Conservation (phyloP, 805 yeast species). For the Saccharomycopsis sp. region DNA sequence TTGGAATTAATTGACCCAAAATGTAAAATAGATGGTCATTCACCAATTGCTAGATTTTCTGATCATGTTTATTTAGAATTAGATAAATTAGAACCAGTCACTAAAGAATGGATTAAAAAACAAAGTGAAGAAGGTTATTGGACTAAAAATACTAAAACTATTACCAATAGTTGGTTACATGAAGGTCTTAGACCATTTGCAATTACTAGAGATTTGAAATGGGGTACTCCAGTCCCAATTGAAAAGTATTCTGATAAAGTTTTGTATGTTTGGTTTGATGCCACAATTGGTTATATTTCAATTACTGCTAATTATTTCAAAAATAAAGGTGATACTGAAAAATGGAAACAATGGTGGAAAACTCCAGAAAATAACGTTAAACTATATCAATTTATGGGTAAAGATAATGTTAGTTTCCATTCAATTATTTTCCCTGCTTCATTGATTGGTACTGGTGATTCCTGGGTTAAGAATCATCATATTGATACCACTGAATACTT, state of each 20-base stretch:
- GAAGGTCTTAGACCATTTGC: conserved; percentile 92
- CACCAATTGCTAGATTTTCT: conserved; percentile 73
- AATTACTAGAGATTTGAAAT: conserved; percentile 90
- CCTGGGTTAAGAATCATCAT: conserved; percentile 88
- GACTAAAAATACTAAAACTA: conserved; percentile 85
- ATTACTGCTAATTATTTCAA: conserved; percentile 87
- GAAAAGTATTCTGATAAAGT: conserved; percentile 82
- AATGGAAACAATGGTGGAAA: conserved; percentile 91
- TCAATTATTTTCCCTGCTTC: conserved; percentile 96
- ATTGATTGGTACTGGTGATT: conserved; percentile 76
- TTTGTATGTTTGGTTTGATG: conserved; percentile 98
- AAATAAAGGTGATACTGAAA: conserved; percentile 24
- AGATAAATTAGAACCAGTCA: conserved; percentile 71
- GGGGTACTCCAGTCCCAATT: conserved; percentile 99
- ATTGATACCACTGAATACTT: conserved; percentile 91
- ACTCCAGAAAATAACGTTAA: conserved; percentile 72
- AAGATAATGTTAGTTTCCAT: conserved; percentile 98
- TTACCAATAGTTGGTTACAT: conserved; percentile 87
- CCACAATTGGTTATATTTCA: conserved; percentile 92
- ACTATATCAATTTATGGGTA: conserved; percentile 97
- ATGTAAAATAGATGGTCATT: conserved; percentile 81
- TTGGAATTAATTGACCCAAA: conserved; percentile 90
- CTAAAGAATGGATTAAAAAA: conserved; percentile 60
- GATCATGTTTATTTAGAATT: conserved; percentile 78
- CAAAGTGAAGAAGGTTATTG: conserved; percentile 69